Evolutionary conservation across 1,284 basidiomycete genomes (phyloP), one percentile per base, ranked within the genome.

Genomic region (Volvariella surrecta): DNA sequence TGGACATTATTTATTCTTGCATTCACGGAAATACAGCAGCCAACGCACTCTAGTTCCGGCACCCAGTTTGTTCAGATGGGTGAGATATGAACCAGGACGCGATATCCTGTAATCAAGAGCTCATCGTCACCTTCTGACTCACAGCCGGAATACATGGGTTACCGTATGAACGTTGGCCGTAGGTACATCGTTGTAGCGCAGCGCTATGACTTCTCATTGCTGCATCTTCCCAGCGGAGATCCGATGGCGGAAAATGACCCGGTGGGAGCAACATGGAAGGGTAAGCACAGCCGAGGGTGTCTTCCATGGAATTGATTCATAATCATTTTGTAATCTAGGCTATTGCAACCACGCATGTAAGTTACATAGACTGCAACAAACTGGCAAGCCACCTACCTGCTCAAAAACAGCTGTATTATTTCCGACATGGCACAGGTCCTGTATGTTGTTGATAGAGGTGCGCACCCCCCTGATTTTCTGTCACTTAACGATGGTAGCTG

Each of bases 71-170:
- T 19, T 35, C n/a, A 6, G 7, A 16, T 35, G 34, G 34, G 34
- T 35, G 34, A 35, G 34, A 6, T 28, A 6, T 35, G 34, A 6
- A 15, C 6, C 18, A 16, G 34, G 7, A 15, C n/a, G 34, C 18
- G 4, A 7, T 6, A 4, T 7, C 8, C n/a, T 7, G n/a, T 35
- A n/a, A 8, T 35, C 34, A 7, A 6, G n/a, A 7, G 18, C 34
- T 35, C 18, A 19, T 35, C 6, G n/a, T n/a, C n/a, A n/a, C n/a
- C 24, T 28, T 28, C 6, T 35, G n/a, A 7, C n/a, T 35, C 6
- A 8, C 13, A 35, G 34, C 34, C 15, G 34, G 34, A n/a, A 35
- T 35, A 35, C 34, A 35, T n/a, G 34, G 34, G 8, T 35, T 35
- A 19, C 34, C 34, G 34, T 35, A 35, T 35, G 34, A 6, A 7